Percentiles rank a stretch among this genome's conserved stretches.
Conservation (phyloP, 768 basidiomycete genomes). For the Kwoniella newhampshirensis region DNA sequence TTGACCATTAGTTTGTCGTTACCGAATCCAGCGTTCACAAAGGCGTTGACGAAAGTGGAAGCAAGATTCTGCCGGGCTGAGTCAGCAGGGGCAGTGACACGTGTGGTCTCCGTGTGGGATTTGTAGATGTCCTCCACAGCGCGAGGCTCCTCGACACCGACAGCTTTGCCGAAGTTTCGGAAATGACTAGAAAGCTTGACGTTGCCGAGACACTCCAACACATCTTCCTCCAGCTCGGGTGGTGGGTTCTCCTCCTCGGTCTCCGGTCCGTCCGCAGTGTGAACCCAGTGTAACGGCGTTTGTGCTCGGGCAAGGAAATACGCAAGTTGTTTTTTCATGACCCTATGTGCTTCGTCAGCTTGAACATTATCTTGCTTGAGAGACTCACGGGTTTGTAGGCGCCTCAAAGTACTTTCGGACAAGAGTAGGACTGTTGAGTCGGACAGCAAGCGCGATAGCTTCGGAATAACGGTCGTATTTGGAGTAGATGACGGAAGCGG, state of each 20-base stretch:
- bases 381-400: conserved; percentile 77
- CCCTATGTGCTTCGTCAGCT: conserved; percentile 54
- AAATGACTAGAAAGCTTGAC: conserved; percentile 78
- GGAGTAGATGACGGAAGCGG: conserved; percentile 85
- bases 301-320: conserved; percentile 90
- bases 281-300: conserved; percentile 85
- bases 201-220: conserved; percentile 83
- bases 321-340: conserved; percentile 93
- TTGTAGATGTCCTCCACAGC: conserved; percentile 97
- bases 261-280: conserved; percentile 60
- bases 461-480: conserved; percentile 85
- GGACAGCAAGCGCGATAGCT: conserved; percentile 80
- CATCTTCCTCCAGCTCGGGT: conserved; percentile 74
- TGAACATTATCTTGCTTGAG: neutral
- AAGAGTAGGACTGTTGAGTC: conserved; percentile 74
- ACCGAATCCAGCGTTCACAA: conserved; percentile 96
- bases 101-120: conserved; percentile 84
- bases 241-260: conserved; percentile 59
- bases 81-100: conserved; percentile 78
- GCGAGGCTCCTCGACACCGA: conserved; percentile 85
- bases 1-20: conserved; percentile 98
- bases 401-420: conserved; percentile 84
- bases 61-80: conserved; percentile 93
- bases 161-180: conserved; percentile 87
- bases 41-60: conserved; percentile 96